A percentile compares a stretch with the other conserved stretches of the same genome.
These are phyloP conservation scores for Ceratocystis alfenasii DNA, from an alignment of 2,329 filamentous ascomycete species.

Conservation along the genomic window DNA sequence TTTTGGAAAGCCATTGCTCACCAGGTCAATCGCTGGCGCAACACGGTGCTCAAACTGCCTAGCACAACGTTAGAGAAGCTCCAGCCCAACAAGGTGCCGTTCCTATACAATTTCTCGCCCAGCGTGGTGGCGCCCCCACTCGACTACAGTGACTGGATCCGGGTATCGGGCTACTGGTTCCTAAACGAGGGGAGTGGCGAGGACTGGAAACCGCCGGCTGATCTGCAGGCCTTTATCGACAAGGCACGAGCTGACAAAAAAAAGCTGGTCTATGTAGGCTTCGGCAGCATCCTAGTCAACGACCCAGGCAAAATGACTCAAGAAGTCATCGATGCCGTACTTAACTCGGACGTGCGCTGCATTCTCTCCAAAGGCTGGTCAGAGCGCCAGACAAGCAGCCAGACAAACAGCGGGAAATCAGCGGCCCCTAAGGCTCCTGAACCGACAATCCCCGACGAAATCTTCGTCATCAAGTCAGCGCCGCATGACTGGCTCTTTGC, in stretches of 20 bases:
- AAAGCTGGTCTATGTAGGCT: constrained; percentile 93
- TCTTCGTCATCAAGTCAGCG: constrained; percentile 76
- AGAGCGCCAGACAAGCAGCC: constrained; percentile 49
- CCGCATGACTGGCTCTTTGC: constrained; percentile 95
- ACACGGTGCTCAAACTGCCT: constrained; percentile 62
- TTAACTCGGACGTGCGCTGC: constrained; percentile 84
- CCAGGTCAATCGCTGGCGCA: constrained; percentile 88
- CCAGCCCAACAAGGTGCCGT: constrained; percentile 95
- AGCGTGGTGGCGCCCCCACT: constrained; percentile 86
- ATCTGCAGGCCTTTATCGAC: constrained; percentile 70
- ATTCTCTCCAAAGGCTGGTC: constrained; percentile 97
- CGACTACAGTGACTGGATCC: constrained; percentile 96
- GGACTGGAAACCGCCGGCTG: constrained; percentile 58
- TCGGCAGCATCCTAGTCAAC: constrained; percentile 88
- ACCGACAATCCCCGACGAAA: constrained; percentile 61
- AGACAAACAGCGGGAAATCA: constrained; percentile 34
- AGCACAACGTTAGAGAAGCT: constrained; percentile 79
- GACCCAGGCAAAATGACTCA: constrained; percentile 80
- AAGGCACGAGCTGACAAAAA: constrained; percentile 69
- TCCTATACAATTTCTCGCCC: constrained; percentile 93
- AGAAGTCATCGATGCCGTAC: constrained; percentile 83
- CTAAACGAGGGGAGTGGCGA: constrained; percentile 56
- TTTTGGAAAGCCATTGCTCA: constrained; percentile 91
- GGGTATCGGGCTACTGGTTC: constrained; percentile 97
- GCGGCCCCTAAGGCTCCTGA: constrained; percentile 40